phyloP scores from a whole-genome alignment of 1,284 basidiomycete genomes.

The Leccinum subrobustum region DNA sequence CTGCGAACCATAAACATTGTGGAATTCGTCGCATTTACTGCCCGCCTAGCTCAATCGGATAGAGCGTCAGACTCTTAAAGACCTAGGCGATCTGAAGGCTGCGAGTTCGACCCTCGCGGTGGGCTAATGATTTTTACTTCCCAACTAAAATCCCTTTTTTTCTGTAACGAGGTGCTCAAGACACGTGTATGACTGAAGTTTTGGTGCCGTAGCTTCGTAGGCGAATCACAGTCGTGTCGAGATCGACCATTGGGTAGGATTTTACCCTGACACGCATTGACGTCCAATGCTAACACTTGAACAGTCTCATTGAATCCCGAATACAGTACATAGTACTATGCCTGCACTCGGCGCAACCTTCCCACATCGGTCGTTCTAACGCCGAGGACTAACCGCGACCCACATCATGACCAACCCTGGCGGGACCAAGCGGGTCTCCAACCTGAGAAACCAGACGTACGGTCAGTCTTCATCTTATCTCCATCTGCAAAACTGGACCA shows the following conservation, averaged over 20 bases:
- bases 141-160: not conserved
- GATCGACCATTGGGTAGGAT: not conserved
- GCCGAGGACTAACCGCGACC: not conserved
- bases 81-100: constrained; percentile 75
- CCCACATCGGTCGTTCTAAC: not conserved
- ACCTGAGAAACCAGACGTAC: not conserved
- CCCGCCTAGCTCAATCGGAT: constrained; percentile 86
- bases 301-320: not conserved
- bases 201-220: not conserved
- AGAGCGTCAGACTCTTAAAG: constrained; percentile 82
- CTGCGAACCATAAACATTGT: not conserved
- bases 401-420: not conserved
- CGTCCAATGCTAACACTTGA: not conserved
- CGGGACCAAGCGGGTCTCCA: not conserved
- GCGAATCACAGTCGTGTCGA: not conserved
- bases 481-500: not conserved
- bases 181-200: not conserved
- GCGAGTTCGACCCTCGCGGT: constrained; percentile 91
- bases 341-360: not conserved
- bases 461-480: not conserved
- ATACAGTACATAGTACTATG: not conserved
- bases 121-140: constrained; percentile 45
- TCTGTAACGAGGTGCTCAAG: not conserved
- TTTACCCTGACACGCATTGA: not conserved
- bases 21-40: constrained; percentile 22